phyloP scores from a whole-genome alignment of 192 early-diverging fungal genomes.

The Podila minutissima region DNA sequence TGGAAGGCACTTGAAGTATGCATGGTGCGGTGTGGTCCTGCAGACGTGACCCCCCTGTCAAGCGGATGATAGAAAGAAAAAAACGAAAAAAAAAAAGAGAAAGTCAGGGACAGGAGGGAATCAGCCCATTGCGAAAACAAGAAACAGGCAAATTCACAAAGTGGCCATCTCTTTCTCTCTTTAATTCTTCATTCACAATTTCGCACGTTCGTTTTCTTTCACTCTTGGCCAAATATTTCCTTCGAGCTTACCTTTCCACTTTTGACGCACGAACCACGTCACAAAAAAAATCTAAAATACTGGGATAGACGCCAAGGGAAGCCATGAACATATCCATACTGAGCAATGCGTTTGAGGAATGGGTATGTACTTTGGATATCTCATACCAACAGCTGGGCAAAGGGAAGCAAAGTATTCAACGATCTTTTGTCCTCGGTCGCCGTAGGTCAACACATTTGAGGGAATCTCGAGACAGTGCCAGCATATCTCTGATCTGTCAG shows the following conservation, averaged over 20 bases:
- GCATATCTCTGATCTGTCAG: constrained; percentile 73
- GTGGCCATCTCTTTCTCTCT: not conserved
- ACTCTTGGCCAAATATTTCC: too few relatives aligned
- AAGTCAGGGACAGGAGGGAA: not conserved
- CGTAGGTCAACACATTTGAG: constrained; percentile 73
- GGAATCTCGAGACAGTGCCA: constrained; percentile 54
- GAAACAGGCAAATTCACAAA: not conserved
- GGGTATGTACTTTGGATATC: constrained; percentile 23
- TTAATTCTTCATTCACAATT: not conserved
- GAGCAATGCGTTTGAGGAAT: constrained; percentile 48
- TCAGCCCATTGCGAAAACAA: too few relatives aligned
- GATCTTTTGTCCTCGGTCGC: not conserved
- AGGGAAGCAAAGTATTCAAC: not conserved
- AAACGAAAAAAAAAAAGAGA: not conserved
- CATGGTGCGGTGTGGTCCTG: too few relatives aligned
- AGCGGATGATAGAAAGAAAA: not conserved
- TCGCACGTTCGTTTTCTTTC: not conserved
- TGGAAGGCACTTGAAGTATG: too few relatives aligned
- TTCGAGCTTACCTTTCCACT: too few relatives aligned
- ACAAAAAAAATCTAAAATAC: not conserved
- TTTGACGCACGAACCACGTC: not conserved
- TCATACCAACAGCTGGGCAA: not conserved
- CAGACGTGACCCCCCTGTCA: not conserved
- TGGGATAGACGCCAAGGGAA: not conserved
- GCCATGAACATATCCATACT: constrained; percentile 20